phyloP scores from a whole-genome alignment of 257 asterid species.

The Salvia miltiorrhiza region DNA sequence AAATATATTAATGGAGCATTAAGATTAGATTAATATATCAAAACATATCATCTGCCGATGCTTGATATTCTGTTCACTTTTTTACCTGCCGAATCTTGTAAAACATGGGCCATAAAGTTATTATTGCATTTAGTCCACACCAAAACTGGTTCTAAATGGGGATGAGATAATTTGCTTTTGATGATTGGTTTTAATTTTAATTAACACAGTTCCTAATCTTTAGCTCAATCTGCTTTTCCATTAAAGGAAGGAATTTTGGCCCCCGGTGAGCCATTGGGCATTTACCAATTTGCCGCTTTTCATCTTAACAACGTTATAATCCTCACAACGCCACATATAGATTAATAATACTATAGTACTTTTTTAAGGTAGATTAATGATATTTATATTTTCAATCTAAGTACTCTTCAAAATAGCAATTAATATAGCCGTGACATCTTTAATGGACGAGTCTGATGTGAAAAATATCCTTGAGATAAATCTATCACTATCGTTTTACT shows the following conservation, averaged over 20 bases:
- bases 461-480: no score
- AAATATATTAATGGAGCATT: background rate
- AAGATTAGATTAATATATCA: background rate
- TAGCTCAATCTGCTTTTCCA: background rate
- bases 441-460: no score
- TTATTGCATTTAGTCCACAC: background rate
- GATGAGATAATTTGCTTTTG: background rate
- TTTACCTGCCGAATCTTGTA: background rate
- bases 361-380: no score
- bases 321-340: background rate
- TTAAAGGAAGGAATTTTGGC: constrained; percentile 7
- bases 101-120: constrained; percentile 3
- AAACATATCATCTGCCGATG: background rate
- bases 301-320: background rate
- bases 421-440: no score
- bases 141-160: background rate
- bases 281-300: constrained; percentile 16
- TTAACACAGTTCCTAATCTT: background rate
- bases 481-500: no score
- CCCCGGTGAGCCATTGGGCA: no score
- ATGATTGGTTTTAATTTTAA: background rate
- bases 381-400: no score
- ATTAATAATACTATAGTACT: no score
- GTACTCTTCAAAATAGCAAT: no score
- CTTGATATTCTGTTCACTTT: constrained; percentile 1